Percentiles rank a stretch among this genome's conserved stretches.
Conservation (phyloP, 257 asterid genomes). For the Solanum medicagineum region DNA sequence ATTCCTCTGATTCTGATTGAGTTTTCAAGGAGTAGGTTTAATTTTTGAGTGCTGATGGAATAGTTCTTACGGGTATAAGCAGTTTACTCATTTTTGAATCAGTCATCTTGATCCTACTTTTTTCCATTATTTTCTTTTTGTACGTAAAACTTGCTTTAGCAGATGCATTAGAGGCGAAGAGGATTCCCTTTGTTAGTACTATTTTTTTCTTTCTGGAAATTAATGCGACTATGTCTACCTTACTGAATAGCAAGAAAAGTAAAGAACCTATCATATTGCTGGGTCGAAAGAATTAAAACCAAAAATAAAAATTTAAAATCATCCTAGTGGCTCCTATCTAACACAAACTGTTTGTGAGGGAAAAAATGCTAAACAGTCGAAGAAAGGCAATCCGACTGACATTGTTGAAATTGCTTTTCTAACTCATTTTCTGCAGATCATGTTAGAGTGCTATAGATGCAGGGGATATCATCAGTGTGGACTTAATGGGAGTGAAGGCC, state of each 20-base stretch:
- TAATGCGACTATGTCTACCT: background rate
- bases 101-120: background rate
- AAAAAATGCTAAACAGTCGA: background rate
- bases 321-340: no score
- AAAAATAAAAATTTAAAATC: no score
- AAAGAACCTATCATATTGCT: background rate
- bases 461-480: background rate
- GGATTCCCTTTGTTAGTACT: background rate
- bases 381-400: background rate
- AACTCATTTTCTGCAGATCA: slow-evolving; percentile 13
- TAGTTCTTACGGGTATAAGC: background rate
- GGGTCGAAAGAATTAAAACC: no score
- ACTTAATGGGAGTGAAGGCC: background rate
- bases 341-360: no score
- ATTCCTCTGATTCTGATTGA: slow-evolving; percentile 68
- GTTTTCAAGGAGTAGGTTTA: background rate
- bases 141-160: background rate
- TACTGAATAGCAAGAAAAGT: background rate
- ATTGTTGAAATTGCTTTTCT: background rate
- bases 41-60: background rate
- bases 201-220: background rate
- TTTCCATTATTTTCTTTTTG: background rate
- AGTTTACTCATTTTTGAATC: background rate
- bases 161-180: background rate
- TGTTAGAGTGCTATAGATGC: slow-evolving; percentile 10